Conservation (phyloP, 2,329 filamentous ascomycete genomes). For the Calonectria honghensis region DNA sequence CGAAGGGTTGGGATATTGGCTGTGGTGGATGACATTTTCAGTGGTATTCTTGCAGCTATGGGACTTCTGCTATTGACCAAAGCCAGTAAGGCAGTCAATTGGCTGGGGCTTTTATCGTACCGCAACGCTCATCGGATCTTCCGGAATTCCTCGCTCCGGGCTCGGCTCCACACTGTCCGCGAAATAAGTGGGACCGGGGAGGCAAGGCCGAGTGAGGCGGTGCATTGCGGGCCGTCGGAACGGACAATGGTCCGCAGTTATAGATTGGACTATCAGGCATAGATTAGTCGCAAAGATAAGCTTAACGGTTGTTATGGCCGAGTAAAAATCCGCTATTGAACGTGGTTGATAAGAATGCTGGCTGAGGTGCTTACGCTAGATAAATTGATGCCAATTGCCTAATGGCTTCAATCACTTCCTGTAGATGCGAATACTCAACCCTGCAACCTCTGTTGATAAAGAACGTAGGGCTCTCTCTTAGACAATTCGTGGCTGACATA, state of each 20-base stretch:
- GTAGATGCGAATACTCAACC: too few species aligned
- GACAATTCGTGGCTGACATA: too few species aligned
- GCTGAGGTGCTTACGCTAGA: too few species aligned
- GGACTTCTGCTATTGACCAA: background rate
- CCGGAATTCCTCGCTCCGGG: slow-evolving; percentile 8
- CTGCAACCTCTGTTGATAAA: too few species aligned
- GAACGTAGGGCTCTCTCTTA: too few species aligned
- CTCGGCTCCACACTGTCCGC: background rate
- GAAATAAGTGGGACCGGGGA: background rate
- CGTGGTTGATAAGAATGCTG: background rate
- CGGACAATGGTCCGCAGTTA: background rate
- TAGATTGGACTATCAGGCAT: background rate
- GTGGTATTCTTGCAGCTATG: background rate
- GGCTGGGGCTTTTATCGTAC: background rate
- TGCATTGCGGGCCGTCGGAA: background rate
- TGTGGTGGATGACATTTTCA: background rate
- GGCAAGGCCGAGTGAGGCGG: background rate
- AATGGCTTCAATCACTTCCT: too few species aligned
- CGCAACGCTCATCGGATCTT: background rate
- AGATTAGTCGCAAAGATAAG: background rate
- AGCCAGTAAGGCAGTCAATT: background rate
- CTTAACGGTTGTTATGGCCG: background rate
- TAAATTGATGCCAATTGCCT: too few species aligned
- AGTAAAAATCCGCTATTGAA: background rate
- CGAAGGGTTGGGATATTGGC: slow-evolving; percentile 2